Percentiles rank a stretch among this genome's conserved stretches.
Conservation (phyloP, 2,329 filamentous ascomycete species). For the Penicillium crustosum region DNA sequence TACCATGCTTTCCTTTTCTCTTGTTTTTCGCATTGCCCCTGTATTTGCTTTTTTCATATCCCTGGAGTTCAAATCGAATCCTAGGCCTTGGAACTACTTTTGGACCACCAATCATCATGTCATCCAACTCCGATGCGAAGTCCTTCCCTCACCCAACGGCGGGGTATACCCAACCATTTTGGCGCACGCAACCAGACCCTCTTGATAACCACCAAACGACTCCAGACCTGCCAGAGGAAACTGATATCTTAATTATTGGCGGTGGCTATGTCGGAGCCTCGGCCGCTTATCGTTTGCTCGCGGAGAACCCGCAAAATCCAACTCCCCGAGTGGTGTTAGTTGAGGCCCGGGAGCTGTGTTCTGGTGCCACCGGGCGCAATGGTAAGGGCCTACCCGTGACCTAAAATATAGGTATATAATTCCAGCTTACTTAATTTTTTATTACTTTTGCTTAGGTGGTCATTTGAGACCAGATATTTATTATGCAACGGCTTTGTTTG, state of each 20-base stretch:
- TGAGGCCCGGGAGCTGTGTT: conserved; percentile 42
- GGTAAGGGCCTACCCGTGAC: conserved; percentile 22
- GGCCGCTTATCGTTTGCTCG: conserved; percentile 43
- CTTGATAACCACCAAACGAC: conserved; percentile 7
- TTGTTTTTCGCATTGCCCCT: background rate
- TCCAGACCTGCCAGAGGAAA: conserved; percentile 33
- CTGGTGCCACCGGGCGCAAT: conserved; percentile 46
- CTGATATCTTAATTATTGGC: conserved; percentile 50
- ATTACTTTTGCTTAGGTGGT: conserved; percentile 23
- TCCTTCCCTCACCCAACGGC: conserved; percentile 3
- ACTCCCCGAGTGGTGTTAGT: conserved; percentile 35
- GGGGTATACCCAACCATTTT: conserved; percentile 10
- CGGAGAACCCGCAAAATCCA: conserved; percentile 11
- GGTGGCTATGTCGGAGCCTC: conserved; percentile 49
- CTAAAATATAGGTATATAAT: background rate
- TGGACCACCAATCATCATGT: background rate
- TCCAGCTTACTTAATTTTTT: background rate
- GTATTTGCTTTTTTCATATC: background rate
- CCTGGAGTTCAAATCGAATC: background rate
- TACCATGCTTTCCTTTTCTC: too few relatives aligned
- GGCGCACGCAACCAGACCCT: conserved; percentile 4
- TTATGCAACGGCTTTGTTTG: conserved; percentile 35
- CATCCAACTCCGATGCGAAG: background rate
- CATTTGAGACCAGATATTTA: conserved; percentile 46
- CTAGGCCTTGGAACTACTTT: background rate